Evolutionary conservation across 768 basidiomycete species (phyloP).

Genomic region (Lentinula aciculospora): DNA sequence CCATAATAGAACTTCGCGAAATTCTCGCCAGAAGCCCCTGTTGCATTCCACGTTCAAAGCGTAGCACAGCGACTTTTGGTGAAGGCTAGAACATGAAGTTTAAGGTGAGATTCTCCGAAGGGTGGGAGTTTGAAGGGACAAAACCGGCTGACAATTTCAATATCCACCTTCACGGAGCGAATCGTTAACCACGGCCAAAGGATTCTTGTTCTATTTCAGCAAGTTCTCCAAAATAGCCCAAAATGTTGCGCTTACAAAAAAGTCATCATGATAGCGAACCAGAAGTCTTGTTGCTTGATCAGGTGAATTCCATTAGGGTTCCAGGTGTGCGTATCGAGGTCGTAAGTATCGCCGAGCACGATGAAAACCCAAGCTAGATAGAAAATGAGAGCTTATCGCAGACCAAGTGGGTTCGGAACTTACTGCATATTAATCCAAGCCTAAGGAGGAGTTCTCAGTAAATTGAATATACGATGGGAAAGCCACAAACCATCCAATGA

Average conservation of each 20-base stretch:
- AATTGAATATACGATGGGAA: neutral
- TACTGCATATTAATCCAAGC: slow-evolving; percentile 49
- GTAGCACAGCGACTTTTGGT: slow-evolving; percentile 72
- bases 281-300: slow-evolving; percentile 69
- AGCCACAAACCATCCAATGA: slow-evolving; percentile 64
- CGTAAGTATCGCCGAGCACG: slow-evolving; percentile 61
- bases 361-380: slow-evolving; percentile 59
- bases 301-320: slow-evolving; percentile 53
- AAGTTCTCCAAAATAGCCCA: neutral
- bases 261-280: slow-evolving; percentile 74
- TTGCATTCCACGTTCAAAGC: slow-evolving; percentile 83
- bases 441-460: slow-evolving; percentile 18
- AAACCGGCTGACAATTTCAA: slow-evolving; percentile 75
- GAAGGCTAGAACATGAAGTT: slow-evolving; percentile 49
- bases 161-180: slow-evolving; percentile 68
- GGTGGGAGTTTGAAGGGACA: slow-evolving; percentile 10
- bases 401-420: slow-evolving; percentile 12
- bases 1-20: slow-evolving; percentile 69
- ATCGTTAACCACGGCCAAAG: slow-evolving; percentile 74
- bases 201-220: slow-evolving; percentile 34
- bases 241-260: slow-evolving; percentile 45
- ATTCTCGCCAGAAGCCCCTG: slow-evolving; percentile 77
- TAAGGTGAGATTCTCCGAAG: neutral
- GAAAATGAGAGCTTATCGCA: neutral
- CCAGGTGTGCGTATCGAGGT: slow-evolving; percentile 51